phyloP scores from a whole-genome alignment of 1,139 yeast species.

The Zygosaccharomyces sapae region DNA sequence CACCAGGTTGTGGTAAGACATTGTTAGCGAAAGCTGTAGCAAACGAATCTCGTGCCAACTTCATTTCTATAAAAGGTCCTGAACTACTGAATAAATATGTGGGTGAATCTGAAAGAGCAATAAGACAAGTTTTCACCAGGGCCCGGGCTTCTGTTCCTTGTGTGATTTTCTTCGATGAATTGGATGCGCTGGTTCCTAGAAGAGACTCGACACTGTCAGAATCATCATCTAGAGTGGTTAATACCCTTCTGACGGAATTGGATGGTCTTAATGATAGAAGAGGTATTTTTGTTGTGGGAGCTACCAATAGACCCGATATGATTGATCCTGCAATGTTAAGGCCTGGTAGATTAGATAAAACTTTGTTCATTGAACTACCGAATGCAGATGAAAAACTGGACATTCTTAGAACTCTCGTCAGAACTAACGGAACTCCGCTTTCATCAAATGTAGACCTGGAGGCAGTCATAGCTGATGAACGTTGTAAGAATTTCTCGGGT shows the following conservation, averaged over 20 bases:
- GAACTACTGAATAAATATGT: slow-evolving; percentile 91
- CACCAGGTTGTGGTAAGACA: slow-evolving; percentile 99
- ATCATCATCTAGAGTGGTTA: slow-evolving; percentile 89
- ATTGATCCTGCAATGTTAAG: slow-evolving; percentile 97
- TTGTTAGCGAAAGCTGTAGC: slow-evolving; percentile 95
- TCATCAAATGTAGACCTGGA: slow-evolving; percentile 57
- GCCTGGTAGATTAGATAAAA: slow-evolving; percentile 94
- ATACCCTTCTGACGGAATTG: slow-evolving; percentile 85
- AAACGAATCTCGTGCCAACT: slow-evolving; percentile 91
- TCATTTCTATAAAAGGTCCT: slow-evolving; percentile 93
- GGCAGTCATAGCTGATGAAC: slow-evolving; percentile 63
- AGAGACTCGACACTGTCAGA: slow-evolving; percentile 86
- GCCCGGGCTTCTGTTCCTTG: slow-evolving; percentile 96
- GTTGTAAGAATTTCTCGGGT: slow-evolving; percentile 88
- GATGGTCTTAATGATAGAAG: slow-evolving; percentile 92
- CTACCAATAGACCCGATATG: slow-evolving; percentile 97
- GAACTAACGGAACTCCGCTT: slow-evolving; percentile 71
- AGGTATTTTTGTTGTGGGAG: slow-evolving; percentile 93
- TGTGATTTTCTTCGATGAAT: slow-evolving; percentile 90
- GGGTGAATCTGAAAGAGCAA: slow-evolving; percentile 94
- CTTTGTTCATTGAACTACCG: slow-evolving; percentile 87
- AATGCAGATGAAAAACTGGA: slow-evolving; percentile 71
- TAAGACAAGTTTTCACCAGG: slow-evolving; percentile 87
- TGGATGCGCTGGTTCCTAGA: slow-evolving; percentile 93
- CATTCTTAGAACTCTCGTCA: slow-evolving; percentile 71